Conservation (phyloP, 139 green algal species). For the Diplosphaera chodatii region DNA sequence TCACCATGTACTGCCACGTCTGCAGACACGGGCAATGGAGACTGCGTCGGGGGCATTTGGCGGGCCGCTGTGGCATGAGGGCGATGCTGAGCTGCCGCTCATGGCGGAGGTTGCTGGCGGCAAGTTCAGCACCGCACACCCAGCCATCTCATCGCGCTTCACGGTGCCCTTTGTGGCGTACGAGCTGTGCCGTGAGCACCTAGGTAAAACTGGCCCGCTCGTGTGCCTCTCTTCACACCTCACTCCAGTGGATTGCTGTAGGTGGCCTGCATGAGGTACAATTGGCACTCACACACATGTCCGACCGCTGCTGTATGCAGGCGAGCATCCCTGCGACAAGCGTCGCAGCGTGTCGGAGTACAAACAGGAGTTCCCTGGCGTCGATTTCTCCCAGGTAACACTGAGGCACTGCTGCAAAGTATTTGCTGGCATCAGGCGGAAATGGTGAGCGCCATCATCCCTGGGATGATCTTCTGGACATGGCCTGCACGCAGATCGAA, state of each 20-base stretch:
- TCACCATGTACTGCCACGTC: too few species aligned
- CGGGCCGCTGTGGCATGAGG: neutral
- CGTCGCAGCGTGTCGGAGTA: conserved; percentile 12
- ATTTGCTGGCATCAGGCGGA: too few species aligned
- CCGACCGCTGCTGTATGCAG: too few species aligned
- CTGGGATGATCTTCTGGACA: too few species aligned
- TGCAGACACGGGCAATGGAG: conserved; percentile 42
- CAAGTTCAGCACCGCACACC: neutral
- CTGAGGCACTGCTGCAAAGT: too few species aligned
- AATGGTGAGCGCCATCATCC: too few species aligned
- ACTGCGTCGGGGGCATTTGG: conserved; percentile 43
- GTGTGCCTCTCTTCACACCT: too few species aligned
- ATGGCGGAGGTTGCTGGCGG: conserved; percentile 12
- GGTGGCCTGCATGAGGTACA: too few species aligned
- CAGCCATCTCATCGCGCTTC: neutral
- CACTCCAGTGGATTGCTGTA: too few species aligned
- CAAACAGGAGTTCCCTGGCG: conserved; percentile 25
- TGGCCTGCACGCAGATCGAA: conserved; percentile 26
- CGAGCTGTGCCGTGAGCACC: conserved; percentile 32
- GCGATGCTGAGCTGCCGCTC: conserved; percentile 31
- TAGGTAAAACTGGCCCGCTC: too few species aligned
- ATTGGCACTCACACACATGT: too few species aligned
- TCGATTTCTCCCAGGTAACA: conserved; percentile 41
- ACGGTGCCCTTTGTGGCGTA: neutral
- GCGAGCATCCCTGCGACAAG: conserved; percentile 37